Evolutionary conservation across 345 rosid genomes (phyloP).

Genomic region (Eucalyptus viminalis): DNA sequence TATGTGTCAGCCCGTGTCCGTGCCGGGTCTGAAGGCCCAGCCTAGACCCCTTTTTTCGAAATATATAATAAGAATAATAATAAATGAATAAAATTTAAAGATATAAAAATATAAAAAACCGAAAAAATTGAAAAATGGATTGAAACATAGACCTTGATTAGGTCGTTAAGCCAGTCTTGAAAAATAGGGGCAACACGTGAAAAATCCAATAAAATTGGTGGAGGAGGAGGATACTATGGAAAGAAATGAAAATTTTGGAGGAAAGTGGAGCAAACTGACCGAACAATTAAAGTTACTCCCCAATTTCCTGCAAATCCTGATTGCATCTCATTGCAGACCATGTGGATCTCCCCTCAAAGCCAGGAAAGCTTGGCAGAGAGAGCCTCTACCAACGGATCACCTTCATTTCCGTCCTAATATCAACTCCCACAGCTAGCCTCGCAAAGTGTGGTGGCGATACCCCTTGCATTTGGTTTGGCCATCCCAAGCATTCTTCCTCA

Average conservation of each 20-base stretch:
- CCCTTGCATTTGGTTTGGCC: neutral
- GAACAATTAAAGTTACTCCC: neutral
- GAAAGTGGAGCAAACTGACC: neutral
- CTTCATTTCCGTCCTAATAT: neutral
- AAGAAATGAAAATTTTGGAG: neutral
- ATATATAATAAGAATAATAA: too few relatives aligned
- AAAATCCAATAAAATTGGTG: neutral
- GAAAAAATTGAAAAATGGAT: too few relatives aligned
- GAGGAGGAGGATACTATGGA: neutral
- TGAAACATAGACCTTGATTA: too few relatives aligned
- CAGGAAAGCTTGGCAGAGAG: fast-evolving
- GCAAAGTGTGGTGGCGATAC: fast-evolving
- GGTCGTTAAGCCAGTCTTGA: neutral
- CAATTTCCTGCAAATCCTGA: fast-evolving
- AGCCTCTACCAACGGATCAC: neutral
- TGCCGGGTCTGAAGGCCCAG: too few relatives aligned
- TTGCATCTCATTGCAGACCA: neutral
- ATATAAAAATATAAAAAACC: too few relatives aligned
- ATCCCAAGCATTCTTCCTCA: too few relatives aligned
- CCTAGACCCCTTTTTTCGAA: too few relatives aligned
- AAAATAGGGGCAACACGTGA: fast-evolving
- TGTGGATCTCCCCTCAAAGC: neutral
- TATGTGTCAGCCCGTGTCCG: too few relatives aligned
- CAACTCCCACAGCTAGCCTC: neutral
- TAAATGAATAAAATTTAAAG: too few relatives aligned